A percentile compares a stretch with the other conserved stretches of the same genome.
Evolutionary conservation across 2,329 filamentous ascomycete species (phyloP).

Genomic region (Aspergillus fructus): DNA sequence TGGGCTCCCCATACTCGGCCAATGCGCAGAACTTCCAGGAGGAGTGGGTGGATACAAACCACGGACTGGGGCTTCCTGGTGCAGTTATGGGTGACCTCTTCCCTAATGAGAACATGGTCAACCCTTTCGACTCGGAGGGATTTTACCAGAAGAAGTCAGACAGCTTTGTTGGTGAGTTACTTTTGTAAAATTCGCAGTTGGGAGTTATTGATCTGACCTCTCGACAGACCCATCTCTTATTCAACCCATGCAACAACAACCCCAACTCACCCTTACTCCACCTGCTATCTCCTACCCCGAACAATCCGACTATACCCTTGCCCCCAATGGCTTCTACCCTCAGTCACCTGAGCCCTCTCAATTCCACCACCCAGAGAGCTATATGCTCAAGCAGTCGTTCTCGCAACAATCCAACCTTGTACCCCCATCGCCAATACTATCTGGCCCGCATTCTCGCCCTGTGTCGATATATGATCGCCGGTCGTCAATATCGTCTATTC

Average conservation of each 20-base stretch:
- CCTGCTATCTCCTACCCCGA: conserved; percentile 36
- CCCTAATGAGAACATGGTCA: conserved; percentile 51
- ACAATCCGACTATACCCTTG: conserved; percentile 29
- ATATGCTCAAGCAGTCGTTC: conserved; percentile 28
- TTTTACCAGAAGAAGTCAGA: conserved; percentile 46
- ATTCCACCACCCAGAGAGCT: conserved; percentile 28
- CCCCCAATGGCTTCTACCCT: conserved; percentile 30
- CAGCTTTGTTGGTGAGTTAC: conserved; percentile 33
- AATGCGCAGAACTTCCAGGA: conserved; percentile 59
- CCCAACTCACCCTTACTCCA: conserved; percentile 30
- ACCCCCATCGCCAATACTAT: conserved; percentile 61
- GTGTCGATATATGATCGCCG: conserved; percentile 53
- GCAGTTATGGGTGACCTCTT: conserved; percentile 64
- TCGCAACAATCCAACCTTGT: conserved; percentile 25
- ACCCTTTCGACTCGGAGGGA: conserved; percentile 44
- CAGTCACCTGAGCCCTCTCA: conserved; percentile 39
- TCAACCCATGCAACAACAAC: conserved; percentile 47
- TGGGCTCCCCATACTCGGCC: conserved; percentile 66
- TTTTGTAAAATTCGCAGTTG: not conserved
- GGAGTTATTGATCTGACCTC: not conserved
- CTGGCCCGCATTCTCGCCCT: conserved; percentile 51
- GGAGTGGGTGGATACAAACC: conserved; percentile 56
- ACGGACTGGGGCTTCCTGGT: conserved; percentile 60
- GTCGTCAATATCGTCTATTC: conserved; percentile 69
- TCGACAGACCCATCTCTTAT: conserved; percentile 58